These are phyloP conservation scores for Penicillium brevicompactum DNA, from an alignment of 2,329 filamentous ascomycete species.

Conservation along the genomic window DNA sequence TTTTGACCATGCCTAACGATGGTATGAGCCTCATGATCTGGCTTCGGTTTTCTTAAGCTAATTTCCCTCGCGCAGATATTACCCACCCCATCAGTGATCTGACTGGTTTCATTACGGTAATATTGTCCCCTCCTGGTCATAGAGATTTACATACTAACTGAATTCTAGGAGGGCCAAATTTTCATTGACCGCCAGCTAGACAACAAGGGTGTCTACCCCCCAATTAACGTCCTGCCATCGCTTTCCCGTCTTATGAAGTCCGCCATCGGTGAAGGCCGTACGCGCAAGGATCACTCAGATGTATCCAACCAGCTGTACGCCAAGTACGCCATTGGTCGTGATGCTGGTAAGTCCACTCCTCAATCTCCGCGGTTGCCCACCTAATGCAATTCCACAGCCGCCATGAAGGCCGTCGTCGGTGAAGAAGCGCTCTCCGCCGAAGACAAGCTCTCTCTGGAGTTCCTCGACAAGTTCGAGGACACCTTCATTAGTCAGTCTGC, in stretches of 20 bases:
- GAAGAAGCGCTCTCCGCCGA: slow-evolving; percentile 94
- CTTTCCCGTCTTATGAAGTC: slow-evolving; percentile 99
- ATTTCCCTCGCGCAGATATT: slow-evolving; percentile 64
- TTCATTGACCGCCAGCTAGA: slow-evolving; percentile 90
- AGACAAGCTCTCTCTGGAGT: slow-evolving; percentile 97
- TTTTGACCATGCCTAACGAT: slow-evolving; percentile 99
- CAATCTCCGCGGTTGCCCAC: not conserved
- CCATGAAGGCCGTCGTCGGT: slow-evolving; percentile 99
- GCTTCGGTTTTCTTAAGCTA: not conserved
- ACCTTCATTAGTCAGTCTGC: slow-evolving; percentile 90
- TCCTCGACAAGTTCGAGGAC: slow-evolving; percentile 97
- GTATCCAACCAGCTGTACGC: slow-evolving; percentile 99
- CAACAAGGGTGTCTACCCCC: slow-evolving; percentile 98
- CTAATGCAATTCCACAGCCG: slow-evolving; percentile 53
- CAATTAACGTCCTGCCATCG: slow-evolving; percentile 97
- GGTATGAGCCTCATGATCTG: slow-evolving; percentile 49
- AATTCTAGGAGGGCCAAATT: slow-evolving; percentile 79
- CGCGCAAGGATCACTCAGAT: slow-evolving; percentile 93
- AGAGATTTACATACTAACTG: not conserved
- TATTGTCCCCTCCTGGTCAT: not conserved
- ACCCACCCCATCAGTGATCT: slow-evolving; percentile 98
- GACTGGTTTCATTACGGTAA: slow-evolving; percentile 88
- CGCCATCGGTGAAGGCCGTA: slow-evolving; percentile 96
- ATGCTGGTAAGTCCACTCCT: slow-evolving; percentile 60
- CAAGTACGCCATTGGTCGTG: slow-evolving; percentile 98